phyloP scores from a whole-genome alignment of 2,329 filamentous ascomycete species.

The Cytospora piceicola region DNA sequence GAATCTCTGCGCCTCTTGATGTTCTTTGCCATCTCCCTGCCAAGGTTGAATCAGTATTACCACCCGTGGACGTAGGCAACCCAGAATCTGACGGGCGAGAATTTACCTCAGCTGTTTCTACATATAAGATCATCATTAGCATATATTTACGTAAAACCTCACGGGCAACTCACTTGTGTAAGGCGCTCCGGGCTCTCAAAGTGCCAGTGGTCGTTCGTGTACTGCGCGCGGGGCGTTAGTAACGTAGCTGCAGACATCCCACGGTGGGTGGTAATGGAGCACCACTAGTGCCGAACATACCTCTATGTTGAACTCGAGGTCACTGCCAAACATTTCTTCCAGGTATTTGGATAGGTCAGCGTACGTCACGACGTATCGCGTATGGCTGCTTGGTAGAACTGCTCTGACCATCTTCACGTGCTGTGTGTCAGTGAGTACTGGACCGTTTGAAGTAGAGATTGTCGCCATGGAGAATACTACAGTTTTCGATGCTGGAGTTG shows the following conservation, averaged over 20 bases:
- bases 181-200: slow-evolving; percentile 25
- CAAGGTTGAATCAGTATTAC: neutral
- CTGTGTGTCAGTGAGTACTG: neutral
- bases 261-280: neutral
- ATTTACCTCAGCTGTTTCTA: slow-evolving; percentile 17
- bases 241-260: neutral
- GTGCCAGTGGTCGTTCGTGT: slow-evolving; percentile 29
- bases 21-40: slow-evolving; percentile 7
- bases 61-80: no score
- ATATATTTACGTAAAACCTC: neutral
- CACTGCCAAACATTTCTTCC: slow-evolving; percentile 13
- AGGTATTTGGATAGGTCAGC: slow-evolving; percentile 20
- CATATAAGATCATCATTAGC: neutral
- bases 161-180: slow-evolving; percentile 12
- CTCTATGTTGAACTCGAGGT: slow-evolving; percentile 26
- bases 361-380: slow-evolving; percentile 25
- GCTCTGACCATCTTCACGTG: slow-evolving; percentile 20
- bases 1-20: slow-evolving; percentile 8
- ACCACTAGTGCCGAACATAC: slow-evolving; percentile 5
- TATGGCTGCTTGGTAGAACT: slow-evolving; percentile 17
- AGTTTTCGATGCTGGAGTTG: neutral
- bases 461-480: neutral
- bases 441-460: neutral
- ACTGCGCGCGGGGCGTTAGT: slow-evolving; percentile 14
- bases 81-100: neutral